These are phyloP conservation scores for Harrya chromipes DNA, from an alignment of 768 basidiomycete species.

Conservation along the genomic window DNA sequence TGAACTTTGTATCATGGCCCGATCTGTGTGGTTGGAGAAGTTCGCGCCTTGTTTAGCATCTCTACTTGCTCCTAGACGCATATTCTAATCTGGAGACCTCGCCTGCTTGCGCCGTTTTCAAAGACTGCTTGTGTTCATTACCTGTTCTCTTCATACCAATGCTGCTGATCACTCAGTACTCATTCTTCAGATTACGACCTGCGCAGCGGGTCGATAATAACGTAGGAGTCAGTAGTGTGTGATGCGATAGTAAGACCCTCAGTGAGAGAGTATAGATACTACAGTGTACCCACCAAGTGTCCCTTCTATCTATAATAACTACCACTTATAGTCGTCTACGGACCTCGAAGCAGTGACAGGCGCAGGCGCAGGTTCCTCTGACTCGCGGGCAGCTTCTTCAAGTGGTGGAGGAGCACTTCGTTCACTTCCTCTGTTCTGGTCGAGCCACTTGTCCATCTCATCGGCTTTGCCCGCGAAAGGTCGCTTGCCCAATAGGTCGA, in stretches of 20 bases:
- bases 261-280: slow-evolving; percentile 33
- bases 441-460: slow-evolving; percentile 98
- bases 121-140: background rate
- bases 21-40: no score
- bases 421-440: slow-evolving; percentile 62
- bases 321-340: slow-evolving; percentile 30
- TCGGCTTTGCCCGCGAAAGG: slow-evolving; percentile 76
- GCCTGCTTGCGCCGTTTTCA: no score
- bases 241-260: slow-evolving; percentile 45
- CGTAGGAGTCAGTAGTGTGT: slow-evolving; percentile 37
- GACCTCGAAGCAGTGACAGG: slow-evolving; percentile 46
- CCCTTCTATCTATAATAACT: slow-evolving; percentile 2
- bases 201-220: slow-evolving; percentile 5
- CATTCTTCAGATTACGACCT: background rate
- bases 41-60: no score
- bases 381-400: slow-evolving; percentile 43
- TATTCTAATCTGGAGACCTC: no score
- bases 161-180: no score
- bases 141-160: no score
- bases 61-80: no score
- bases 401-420: slow-evolving; percentile 65
- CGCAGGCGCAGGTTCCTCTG: slow-evolving; percentile 42
- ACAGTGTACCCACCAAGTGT: slow-evolving; percentile 5
- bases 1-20: no score
- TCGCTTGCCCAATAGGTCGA: slow-evolving; percentile 73